These are phyloP conservation scores for Craspedostauros australis DNA, from an alignment of 108 stramenopile species.

Conservation along the genomic window DNA sequence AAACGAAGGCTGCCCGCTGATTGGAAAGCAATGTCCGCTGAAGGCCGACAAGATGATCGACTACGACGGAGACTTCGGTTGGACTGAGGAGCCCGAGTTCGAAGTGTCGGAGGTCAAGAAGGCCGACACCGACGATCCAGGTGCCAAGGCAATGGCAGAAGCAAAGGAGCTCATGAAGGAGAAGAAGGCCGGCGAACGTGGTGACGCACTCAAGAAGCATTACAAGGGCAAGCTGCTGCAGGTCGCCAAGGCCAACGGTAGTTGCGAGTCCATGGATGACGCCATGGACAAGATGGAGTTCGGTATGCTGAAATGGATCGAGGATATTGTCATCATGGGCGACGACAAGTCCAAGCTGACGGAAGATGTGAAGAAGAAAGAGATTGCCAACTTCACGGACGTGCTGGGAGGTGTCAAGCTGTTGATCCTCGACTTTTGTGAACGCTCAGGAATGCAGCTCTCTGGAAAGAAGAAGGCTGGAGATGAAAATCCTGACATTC, in stretches of 20 bases:
- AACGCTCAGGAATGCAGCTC: conserved; percentile 51
- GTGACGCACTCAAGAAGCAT: conserved; percentile 50
- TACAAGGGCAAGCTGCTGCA: conserved; percentile 50
- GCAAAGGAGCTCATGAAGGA: conserved; percentile 46
- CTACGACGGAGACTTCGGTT: conserved; percentile 49
- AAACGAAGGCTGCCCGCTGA: conserved; percentile 44
- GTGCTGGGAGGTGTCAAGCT: conserved; percentile 41
- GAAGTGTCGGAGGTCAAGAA: conserved; percentile 51
- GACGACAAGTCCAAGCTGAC: conserved; percentile 28
- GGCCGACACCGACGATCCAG: conserved; percentile 51
- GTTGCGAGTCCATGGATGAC: conserved; percentile 57
- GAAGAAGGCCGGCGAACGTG: conserved; percentile 47
- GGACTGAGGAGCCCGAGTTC: conserved; percentile 23
- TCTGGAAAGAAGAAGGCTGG: conserved; percentile 46
- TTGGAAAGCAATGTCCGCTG: conserved; percentile 60
- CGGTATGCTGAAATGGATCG: conserved; percentile 36
- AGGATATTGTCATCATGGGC: conserved; percentile 24
- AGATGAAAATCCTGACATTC: conserved; percentile 34
- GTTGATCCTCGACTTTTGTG: conserved; percentile 26
- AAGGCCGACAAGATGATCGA: conserved; percentile 43
- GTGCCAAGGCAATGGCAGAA: conserved; percentile 49
- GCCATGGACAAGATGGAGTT: conserved; percentile 42
- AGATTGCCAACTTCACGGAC: conserved; percentile 36
- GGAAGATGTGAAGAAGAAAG: conserved; percentile 41
- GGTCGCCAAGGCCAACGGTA: conserved; percentile 54